Evolutionary conservation across 441 rosid species (phyloP), one percentile per base, ranked within the genome.

Genomic region (Omphalea diandra): DNA sequence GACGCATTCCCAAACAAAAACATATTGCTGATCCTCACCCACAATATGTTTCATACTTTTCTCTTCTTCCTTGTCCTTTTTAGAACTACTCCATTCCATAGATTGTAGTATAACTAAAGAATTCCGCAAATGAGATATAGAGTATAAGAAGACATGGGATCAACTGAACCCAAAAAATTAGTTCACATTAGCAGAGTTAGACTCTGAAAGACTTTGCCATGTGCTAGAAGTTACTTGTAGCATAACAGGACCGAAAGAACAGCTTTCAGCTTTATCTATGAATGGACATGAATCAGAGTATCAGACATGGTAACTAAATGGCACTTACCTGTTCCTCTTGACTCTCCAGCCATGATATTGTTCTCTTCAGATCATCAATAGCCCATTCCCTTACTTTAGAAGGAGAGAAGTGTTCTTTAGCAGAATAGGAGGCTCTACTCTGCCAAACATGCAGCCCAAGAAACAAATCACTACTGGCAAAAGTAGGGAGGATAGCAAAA

Each of bases 321-420:
- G 15, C 50, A 64, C 79, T 73, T 75, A 87, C 99, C 85, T 10
- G 12, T 40, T 11, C 44, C 44, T 40, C 12, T 40, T 40, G 44
- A 40, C 15, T 10, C n/a, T n/a, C 44, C 12, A 40, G 44, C 44
- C 44, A 40, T 40, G 44, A 10, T 11, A 40, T 40, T 2, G 44
- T 40, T 40, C 44, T 40, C 1, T 40, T 40, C 44, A 40, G 0
- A 40, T 40, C 14, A 40, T 40, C 44, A 40, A 11, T 40, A 40
- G 15, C 44, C 44, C 44, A 40, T 40, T 40, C 12, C 44, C 12
- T 10, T 40, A 40, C 9, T 15, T 40, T 40, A 40, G 44, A 40
- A 40, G 44, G 15, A 40, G 0, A 40, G 44, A 10, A 40, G 9
- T 40, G 1, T 15, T 40, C 44, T 40, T 40, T 40, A 40, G 15